phyloP scores from a whole-genome alignment of 139 green algal species.

The Marvania coccoides region DNA sequence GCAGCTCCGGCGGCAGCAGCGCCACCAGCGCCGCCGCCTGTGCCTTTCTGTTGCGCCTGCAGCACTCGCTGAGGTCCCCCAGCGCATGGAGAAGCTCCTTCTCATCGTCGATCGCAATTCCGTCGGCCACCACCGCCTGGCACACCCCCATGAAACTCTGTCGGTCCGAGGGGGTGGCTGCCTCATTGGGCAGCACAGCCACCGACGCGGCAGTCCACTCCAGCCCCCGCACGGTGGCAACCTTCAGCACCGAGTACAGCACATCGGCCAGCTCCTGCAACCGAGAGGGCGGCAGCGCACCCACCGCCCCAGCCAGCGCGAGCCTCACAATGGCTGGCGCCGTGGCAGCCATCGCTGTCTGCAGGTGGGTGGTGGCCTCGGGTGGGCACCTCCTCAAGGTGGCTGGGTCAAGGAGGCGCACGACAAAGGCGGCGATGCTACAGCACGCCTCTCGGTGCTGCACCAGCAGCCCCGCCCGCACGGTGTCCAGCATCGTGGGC shows the following conservation, averaged over 20 bases:
- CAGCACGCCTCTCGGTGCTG: slow-evolving; percentile 67
- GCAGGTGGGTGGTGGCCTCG: slow-evolving; percentile 10
- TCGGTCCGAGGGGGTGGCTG: slow-evolving; percentile 32
- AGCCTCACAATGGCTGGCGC: slow-evolving; percentile 34
- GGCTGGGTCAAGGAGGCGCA: slow-evolving; percentile 35
- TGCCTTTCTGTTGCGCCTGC: slow-evolving; percentile 44
- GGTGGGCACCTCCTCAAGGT: slow-evolving; percentile 2
- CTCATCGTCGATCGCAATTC: slow-evolving; percentile 8
- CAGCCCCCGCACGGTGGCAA: slow-evolving; percentile 15
- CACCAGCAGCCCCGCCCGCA: slow-evolving; percentile 34
- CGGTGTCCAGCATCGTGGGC: slow-evolving; percentile 45
- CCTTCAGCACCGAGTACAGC: slow-evolving; percentile 44
- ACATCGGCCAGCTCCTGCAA: slow-evolving; percentile 34
- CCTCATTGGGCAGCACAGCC: slow-evolving; percentile 36
- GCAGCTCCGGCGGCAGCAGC: slow-evolving; percentile 52
- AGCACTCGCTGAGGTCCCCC: slow-evolving; percentile 58
- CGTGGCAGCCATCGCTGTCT: slow-evolving; percentile 16
- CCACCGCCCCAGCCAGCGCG: slow-evolving; percentile 43
- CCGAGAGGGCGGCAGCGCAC: slow-evolving; percentile 38
- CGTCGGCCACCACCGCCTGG: slow-evolving; percentile 9
- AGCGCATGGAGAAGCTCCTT: slow-evolving; percentile 36
- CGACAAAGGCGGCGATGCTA: slow-evolving; percentile 55
- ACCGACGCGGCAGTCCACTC: slow-evolving; percentile 42
- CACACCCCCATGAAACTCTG: slow-evolving; percentile 29
- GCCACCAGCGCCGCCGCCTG: slow-evolving; percentile 37